Evolutionary conservation across 257 asterid species (phyloP), one percentile per base, ranked within the genome.

Genomic region (Marsdenia floribunda): DNA sequence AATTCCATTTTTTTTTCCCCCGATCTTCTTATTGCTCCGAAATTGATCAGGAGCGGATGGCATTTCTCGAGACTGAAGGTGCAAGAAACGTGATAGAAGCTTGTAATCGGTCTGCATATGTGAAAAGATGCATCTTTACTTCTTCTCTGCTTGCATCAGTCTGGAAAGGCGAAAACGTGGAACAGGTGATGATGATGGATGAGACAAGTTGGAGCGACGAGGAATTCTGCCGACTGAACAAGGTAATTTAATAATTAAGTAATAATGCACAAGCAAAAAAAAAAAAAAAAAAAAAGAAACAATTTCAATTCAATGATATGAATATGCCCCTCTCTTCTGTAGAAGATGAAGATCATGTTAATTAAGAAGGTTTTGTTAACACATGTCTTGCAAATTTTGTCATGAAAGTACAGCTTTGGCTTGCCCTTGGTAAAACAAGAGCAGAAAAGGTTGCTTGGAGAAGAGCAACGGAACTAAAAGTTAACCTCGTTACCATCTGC

Each of bases 61-160:
- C 68, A 49, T 73, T 81, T 77, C 76, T 82, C 29, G 85, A 82
- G 80, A 40, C 74, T 18, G 85, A 82, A 78, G 85, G 80, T 40
- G 85, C 85, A 54, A 79, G 80, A 72, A 82, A 79, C 24, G 85
- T 82, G 14, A 64, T 78, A 26, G 85, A 82, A 82, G 83, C 85
- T 42, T 72, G 82, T 24, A 79, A 79, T 37, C 71, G 71, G 29
- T 53, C 81, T 40, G 79, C 84, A 18, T 73, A 69, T 55, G 65
- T 53, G 40, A 81, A 74, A 70, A 81, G 84, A 54, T 81, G 84
- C 68, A 26, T 81, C 16, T 79, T 82, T 54, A 82, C 83, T 57
- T 82, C 85, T 29, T 82, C 85, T 49, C 64, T 82, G 52, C 85
- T 82, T 14, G 83, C 85, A 26, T 60, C 83, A 37, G 44, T 82